Evolutionary conservation across 2,329 filamentous ascomycete genomes (phyloP), one percentile per base, ranked within the genome.

Genomic region (Clathrospora elynae): DNA sequence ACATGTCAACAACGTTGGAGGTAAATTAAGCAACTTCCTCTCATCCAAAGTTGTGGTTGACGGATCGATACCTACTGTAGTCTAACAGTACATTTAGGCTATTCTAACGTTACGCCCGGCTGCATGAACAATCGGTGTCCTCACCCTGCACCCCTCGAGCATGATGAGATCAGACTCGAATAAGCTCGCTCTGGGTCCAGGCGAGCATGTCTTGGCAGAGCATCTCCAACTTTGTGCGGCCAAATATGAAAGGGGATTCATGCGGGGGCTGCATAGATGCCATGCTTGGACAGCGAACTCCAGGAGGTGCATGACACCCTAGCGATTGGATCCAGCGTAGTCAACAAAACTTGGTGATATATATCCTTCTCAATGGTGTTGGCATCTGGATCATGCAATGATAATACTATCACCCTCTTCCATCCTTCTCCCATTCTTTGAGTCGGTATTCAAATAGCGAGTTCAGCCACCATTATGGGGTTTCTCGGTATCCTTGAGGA

Each of bases 401-500:
- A 43, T 23, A 24, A 19, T 29, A 17, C 11, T 22, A 12, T 26
- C 30, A 20, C 10, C 33, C 11, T 22, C 13, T 20, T 22, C 24
- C 16, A 34, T 19, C 17, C 24, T 36, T 31, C 32, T 16, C 29
- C 31, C 28, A 13, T 24, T 6, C 18, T 20, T 35, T 17, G 10
- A 28, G 6, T 22, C 29, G 34, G 10, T 25, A 25, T 31, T 10
- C 16, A 23, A 9, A 23, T 19, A 16, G 16, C 12, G 22, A 31
- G 14, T 19, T 41, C 34, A 39, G 20, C 18, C 28, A 20, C 14
- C 40, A 53, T 29, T 42, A 68, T 68, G 65, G 64, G 59, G 19
- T 68, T 68, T 37, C 62, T 68, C 18, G 64, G 64, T 26, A 54
- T 68, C 14, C 36, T 64, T 18, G 65, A 68, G 46, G 62, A 67